Base-by-base conservation (phyloP, 2,329 filamentous ascomycete species). In the Trichoderma hamatum region DNA sequence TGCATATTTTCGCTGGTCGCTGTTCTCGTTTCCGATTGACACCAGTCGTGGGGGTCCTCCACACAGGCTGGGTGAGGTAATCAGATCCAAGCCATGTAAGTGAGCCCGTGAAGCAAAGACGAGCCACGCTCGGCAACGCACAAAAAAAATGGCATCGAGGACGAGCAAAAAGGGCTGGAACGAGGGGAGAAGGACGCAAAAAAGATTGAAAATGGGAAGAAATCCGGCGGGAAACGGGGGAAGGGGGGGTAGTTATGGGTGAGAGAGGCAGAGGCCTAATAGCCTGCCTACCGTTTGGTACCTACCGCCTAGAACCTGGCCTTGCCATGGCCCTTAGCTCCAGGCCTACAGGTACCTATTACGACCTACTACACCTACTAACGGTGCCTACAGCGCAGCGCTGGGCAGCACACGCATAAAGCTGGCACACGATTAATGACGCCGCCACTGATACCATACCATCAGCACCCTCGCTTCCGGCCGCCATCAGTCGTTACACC, bases 191-290 rank as follows among this genome's bases (percentile, higher is more conserved):
- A 70, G 70, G 63, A 52, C 68, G 68, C 70, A 66, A 68, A 73
- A 71, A 75, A 70, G 70, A 70, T 72, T 60, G 70, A 74, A 49
- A 76, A 74, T 71, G 69, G 71, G 72, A 72, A 69, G 73, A 75
- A 76, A 73, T 72, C 70, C 72, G 74, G 74, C 71, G 76, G 73
- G 72, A 74, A 75, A 67, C 76, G 74, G 77, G 77, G 78, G 77
- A 74, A 75, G 75, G 75, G 76, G 76, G 76, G 77, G 49, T 75
- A 79, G 76, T 77, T 79, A 79, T 78, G 77, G 77, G 78, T 63
- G 56, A 68, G 58, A 62, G 59, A 64, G 61, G 49, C 61, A 64
- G 61, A 70, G 68, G 43, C 64, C 56, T 77, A 75, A 75, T 74
- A 76, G 63, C 63, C 68, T 67, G 67, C 61, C 67, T 55, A 56